Evolutionary conservation across 2,329 filamentous ascomycete genomes (phyloP), one percentile per base, ranked within the genome.

Genomic region (Claviceps maximensis): DNA sequence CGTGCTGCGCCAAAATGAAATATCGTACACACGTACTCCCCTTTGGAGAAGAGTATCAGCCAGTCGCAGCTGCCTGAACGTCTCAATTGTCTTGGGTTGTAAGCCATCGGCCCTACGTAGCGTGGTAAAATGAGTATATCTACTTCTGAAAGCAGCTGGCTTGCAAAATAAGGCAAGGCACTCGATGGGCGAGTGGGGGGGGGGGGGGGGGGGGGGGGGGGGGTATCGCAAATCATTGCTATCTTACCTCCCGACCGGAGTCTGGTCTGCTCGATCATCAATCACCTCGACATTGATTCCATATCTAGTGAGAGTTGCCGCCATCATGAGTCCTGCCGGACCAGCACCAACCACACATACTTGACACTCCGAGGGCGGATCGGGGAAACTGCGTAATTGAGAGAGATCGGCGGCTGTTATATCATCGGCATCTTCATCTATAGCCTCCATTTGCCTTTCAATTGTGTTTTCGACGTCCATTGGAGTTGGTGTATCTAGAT

Each of bases 81-180:
- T 89, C 69, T 89, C 85, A 60, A 89, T 86, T 1, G 84, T 85
- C 68, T 89, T 89, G 46, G 85, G 85, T 61, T 89, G 85, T 51
- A 89, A 71, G 42, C 85, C 85, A 65, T 89, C 86, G 56, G 84
- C 84, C 64, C 75, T 77, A 60, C 44, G 47, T 3, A 27, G 31
- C 53, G 56, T 47, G 50, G 49, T 23, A 47, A 49, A 50, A 57
- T 54, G 38, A 52, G 52, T 41, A 29, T 49, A 31, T 45, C 19
- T 27, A 21, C 44, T 27, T 21, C 27, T 3, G 25, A 36, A 17
- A 5, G 27, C 23, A 15, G n/a, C 13, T 45, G 23, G 41, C 19
- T n/a, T 27, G 21, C 36, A 38, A 17, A 38, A 7, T 5, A 42
- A 31, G 8, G 10, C 15, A 17, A 25, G 31, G 29, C 31, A 29